phyloP scores from a whole-genome alignment of 1,139 yeast genomes.

The Taphrina communis region DNA sequence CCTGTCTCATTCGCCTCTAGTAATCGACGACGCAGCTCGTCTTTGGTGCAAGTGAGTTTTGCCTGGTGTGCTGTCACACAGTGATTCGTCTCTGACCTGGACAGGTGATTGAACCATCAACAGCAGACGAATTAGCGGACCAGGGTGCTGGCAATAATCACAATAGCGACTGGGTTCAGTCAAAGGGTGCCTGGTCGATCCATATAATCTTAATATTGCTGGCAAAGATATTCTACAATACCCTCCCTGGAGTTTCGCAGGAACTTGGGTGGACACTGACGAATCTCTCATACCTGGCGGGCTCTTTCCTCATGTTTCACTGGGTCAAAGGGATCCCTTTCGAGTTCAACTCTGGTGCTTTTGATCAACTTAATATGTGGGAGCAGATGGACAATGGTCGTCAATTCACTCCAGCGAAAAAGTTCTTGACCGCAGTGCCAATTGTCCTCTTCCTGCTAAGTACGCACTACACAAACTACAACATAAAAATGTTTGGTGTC shows the following conservation, averaged over 20 bases:
- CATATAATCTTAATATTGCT: constrained; percentile 82
- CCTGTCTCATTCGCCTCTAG: neutral
- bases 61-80: neutral
- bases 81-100: neutral
- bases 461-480: constrained; percentile 89
- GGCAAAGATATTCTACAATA: constrained; percentile 75
- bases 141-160: constrained; percentile 86
- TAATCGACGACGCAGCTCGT: constrained; percentile 33
- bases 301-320: constrained; percentile 95
- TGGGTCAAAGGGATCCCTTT: constrained; percentile 96
- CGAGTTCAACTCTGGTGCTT: constrained; percentile 95
- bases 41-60: constrained; percentile 16
- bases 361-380: constrained; percentile 97
- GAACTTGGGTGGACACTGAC: constrained; percentile 95
- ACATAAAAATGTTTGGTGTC: constrained; percentile 74
- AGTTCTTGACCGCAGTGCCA: constrained; percentile 88
- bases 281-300: constrained; percentile 76
- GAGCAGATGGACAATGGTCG: constrained; percentile 97
- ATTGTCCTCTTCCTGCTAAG: constrained; percentile 81
- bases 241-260: constrained; percentile 74
- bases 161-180: constrained; percentile 95
- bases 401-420: constrained; percentile 94
- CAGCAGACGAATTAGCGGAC: constrained; percentile 88
- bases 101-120: constrained; percentile 85
- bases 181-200: constrained; percentile 90